Conservation (phyloP, 805 yeast genomes). For the Yamadazyma sp. region DNA sequence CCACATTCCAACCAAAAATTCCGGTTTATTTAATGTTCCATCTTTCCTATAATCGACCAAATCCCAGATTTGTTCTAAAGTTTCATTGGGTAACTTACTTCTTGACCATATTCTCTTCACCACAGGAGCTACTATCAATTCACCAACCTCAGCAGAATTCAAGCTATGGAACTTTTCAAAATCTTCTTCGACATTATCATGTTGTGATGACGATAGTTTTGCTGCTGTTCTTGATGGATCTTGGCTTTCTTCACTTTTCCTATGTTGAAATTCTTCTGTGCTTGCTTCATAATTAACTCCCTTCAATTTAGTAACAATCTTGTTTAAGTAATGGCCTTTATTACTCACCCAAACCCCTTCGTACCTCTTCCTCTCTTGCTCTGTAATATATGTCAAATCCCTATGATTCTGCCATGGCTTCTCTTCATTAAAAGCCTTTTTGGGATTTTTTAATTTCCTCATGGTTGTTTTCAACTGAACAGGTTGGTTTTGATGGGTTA, state of each 20-base stretch:
- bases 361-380: constrained; percentile 78
- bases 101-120: constrained; percentile 81
- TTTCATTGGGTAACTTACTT: constrained; percentile 64
- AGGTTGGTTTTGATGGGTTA: constrained; percentile 18
- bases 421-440: constrained; percentile 66
- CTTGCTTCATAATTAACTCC: constrained; percentile 26
- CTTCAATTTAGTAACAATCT: constrained; percentile 25
- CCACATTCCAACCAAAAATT: constrained; percentile 98
- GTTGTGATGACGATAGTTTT: constrained; percentile 26
- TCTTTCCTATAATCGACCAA: constrained; percentile 65
- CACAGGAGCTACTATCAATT: constrained; percentile 54
- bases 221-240: constrained; percentile 26
- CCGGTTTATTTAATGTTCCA: constrained; percentile 74
- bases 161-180: constrained; percentile 29
- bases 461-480: constrained; percentile 51
- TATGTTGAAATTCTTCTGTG: constrained; percentile 10
- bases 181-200: constrained; percentile 19
- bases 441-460: constrained; percentile 42
- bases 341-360: constrained; percentile 95
- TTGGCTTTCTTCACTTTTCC: constrained; percentile 1
- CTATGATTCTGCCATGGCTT: constrained; percentile 93
- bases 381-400: constrained; percentile 48
- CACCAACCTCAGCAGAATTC: constrained; percentile 22
- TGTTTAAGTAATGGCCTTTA: constrained; percentile 57
- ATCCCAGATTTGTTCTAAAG: constrained; percentile 60